Conservation (phyloP, 169 alveolate species). For the Plasmodium chabaudi region DNA sequence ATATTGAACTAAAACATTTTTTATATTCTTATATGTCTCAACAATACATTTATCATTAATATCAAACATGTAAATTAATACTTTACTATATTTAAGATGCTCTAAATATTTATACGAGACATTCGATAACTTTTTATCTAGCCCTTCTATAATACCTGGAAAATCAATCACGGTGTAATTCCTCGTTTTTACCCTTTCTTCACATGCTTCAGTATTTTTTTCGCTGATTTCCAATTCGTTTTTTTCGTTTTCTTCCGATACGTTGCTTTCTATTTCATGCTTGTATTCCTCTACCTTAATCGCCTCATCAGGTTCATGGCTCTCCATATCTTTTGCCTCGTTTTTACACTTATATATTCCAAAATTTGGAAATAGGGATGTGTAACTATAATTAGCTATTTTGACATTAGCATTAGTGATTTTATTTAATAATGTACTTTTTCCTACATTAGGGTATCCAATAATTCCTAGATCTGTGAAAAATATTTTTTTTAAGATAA, state of each 20-base stretch:
- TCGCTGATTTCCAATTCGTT: not conserved
- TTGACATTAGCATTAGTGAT: constrained; percentile 60
- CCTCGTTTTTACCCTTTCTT: not conserved
- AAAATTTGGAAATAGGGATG: constrained; percentile 70
- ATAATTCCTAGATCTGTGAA: constrained; percentile 71
- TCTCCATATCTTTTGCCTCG: not conserved
- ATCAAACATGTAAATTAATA: constrained; percentile 71
- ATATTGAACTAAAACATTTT: constrained; percentile 51
- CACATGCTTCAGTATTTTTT: not conserved
- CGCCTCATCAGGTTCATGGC: not conserved
- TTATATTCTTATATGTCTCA: constrained; percentile 57
- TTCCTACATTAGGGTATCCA: constrained; percentile 75
- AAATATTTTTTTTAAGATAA: constrained; percentile 51
- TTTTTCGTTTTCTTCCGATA: not conserved
- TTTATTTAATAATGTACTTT: constrained; percentile 62
- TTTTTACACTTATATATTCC: constrained; percentile 34
- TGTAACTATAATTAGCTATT: constrained; percentile 76
- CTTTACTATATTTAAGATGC: constrained; percentile 61
- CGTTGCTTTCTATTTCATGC: not conserved
- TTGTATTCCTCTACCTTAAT: not conserved
- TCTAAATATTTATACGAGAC: constrained; percentile 63
- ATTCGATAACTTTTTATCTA: constrained; percentile 42
- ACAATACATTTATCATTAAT: constrained; percentile 37
- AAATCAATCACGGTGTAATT: constrained; percentile 68
- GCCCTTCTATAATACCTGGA: constrained; percentile 67